Evolutionary conservation across 2,329 filamentous ascomycete species (phyloP).

Genomic region (Ascochyta viciae-villosae): DNA sequence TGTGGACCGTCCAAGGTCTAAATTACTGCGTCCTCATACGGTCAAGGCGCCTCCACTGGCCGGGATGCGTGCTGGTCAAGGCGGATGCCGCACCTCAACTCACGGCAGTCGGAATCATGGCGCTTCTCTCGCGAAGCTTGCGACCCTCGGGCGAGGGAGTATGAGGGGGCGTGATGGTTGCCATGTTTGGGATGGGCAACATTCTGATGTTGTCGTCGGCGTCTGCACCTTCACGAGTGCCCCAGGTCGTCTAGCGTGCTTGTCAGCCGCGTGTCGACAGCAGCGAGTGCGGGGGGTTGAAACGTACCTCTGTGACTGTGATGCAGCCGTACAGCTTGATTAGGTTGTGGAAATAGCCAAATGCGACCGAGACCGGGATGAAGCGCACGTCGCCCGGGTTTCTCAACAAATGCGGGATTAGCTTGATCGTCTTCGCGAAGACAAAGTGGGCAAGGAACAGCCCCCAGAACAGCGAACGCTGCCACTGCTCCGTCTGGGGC

Average conservation of each 20-base stretch:
- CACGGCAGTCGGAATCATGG: conserved; percentile 34
- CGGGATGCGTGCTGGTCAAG: conserved; percentile 28
- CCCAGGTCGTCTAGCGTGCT: conserved; percentile 81
- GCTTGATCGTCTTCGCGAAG: conserved; percentile 90
- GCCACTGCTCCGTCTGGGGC: conserved; percentile 27
- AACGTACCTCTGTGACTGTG: conserved; percentile 62
- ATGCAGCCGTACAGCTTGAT: conserved; percentile 90
- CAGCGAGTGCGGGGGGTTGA: conserved; percentile 31
- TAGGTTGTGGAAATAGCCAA: conserved; percentile 90
- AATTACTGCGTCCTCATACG: conserved; percentile 43
- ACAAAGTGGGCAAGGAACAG: conserved; percentile 58
- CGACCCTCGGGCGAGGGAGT: conserved; percentile 44
- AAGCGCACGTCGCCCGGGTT: conserved; percentile 82
- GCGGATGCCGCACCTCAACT: conserved; percentile 37
- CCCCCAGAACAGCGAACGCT: conserved; percentile 39
- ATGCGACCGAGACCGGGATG: conserved; percentile 83
- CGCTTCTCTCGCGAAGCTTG: conserved; percentile 46
- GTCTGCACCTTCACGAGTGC: conserved; percentile 90
- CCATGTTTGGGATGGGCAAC: conserved; percentile 42
- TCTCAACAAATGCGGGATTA: conserved; percentile 83
- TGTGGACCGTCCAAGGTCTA: conserved; percentile 44
- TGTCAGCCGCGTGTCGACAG: conserved; percentile 30
- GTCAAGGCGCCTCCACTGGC: conserved; percentile 32
- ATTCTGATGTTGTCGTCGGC: conserved; percentile 63
- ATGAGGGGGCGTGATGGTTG: conserved; percentile 44